Conservation (phyloP, 305 asterid species). For the Fraxinus latifolia region DNA sequence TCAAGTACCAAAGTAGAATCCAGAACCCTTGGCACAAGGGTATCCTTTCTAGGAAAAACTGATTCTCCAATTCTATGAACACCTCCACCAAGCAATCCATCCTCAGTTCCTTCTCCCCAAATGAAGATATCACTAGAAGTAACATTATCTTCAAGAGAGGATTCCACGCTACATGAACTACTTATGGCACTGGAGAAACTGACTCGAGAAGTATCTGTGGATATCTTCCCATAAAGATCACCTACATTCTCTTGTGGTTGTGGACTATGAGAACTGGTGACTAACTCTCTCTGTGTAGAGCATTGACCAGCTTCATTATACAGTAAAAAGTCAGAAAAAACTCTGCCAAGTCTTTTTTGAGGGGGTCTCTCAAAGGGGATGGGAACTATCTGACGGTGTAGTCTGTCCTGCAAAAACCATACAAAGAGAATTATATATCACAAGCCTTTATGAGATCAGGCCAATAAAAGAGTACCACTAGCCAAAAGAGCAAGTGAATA, state of each 20-base stretch:
- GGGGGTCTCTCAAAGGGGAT: conserved; percentile 41
- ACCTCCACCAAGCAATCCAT: conserved; percentile 49
- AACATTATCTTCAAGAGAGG: conserved; percentile 46
- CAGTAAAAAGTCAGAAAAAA: conserved; percentile 48
- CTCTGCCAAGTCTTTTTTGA: conserved; percentile 49
- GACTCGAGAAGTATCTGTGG: conserved; percentile 40
- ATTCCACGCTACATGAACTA: conserved; percentile 48
- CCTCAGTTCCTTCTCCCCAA: conserved; percentile 72
- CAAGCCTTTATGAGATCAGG: not conserved
- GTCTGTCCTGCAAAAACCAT: conserved; percentile 24
- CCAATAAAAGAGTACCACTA: not conserved
- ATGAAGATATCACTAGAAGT: conserved; percentile 45
- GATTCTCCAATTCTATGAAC: conserved; percentile 27
- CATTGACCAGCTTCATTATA: conserved; percentile 30
- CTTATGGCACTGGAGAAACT: conserved; percentile 56
- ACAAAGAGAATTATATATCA: conserved; percentile 14
- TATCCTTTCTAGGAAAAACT: conserved; percentile 36
- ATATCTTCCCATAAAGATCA: conserved; percentile 31
- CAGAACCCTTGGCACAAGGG: conserved; percentile 51
- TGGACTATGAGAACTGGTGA: conserved; percentile 34
- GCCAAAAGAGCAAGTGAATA: conserved; percentile 6
- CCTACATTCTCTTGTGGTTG: conserved; percentile 31
- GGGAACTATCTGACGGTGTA: conserved; percentile 20
- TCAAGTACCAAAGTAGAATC: conserved; percentile 54
- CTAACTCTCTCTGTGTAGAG: conserved; percentile 42